phyloP scores from a whole-genome alignment of 2,329 filamentous ascomycete genomes.

The Fusarium subtropicale region DNA sequence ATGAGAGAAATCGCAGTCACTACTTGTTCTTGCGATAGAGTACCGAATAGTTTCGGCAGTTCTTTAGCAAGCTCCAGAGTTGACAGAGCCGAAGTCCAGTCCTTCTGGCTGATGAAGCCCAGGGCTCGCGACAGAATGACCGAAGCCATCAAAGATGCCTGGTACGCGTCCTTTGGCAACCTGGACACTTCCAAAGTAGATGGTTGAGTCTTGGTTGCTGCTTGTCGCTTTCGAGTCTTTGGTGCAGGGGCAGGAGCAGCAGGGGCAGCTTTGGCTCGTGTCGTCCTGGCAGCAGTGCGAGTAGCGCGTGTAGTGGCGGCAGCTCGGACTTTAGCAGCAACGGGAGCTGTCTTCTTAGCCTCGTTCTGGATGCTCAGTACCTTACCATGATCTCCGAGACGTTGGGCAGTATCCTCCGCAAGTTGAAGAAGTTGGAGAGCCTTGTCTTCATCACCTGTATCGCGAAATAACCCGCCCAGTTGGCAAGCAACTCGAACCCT shows the following conservation, averaged over 20 bases:
- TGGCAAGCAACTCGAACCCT: conserved; percentile 63
- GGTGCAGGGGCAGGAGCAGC: conserved; percentile 23
- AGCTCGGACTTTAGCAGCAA: conserved; percentile 31
- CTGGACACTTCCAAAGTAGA: conserved; percentile 30
- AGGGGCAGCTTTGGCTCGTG: conserved; percentile 37
- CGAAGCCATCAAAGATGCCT: conserved; percentile 53
- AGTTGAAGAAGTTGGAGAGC: conserved; percentile 59
- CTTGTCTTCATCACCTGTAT: conserved; percentile 58
- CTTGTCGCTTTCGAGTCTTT: conserved; percentile 38
- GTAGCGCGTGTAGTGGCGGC: conserved; percentile 45
- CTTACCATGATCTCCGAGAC: conserved; percentile 47
- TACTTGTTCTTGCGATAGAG: conserved; percentile 65
- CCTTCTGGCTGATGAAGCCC: conserved; percentile 60
- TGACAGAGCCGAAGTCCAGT: conserved; percentile 69
- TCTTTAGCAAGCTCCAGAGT: conserved; percentile 64
- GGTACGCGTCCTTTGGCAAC: conserved; percentile 51
- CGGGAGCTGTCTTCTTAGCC: conserved; percentile 27
- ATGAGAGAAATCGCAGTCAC: conserved; percentile 75
- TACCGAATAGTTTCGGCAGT: conserved; percentile 56
- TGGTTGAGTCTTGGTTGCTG: conserved; percentile 44
- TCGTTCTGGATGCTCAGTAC: conserved; percentile 12
- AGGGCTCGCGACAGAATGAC: conserved; percentile 56
- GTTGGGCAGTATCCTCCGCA: conserved; percentile 61
- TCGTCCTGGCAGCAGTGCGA: conserved; percentile 43
- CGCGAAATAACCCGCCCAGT: conserved; percentile 67